Evolutionary conservation across 768 basidiomycete genomes (phyloP).

Genomic region (Suillus luteus): DNA sequence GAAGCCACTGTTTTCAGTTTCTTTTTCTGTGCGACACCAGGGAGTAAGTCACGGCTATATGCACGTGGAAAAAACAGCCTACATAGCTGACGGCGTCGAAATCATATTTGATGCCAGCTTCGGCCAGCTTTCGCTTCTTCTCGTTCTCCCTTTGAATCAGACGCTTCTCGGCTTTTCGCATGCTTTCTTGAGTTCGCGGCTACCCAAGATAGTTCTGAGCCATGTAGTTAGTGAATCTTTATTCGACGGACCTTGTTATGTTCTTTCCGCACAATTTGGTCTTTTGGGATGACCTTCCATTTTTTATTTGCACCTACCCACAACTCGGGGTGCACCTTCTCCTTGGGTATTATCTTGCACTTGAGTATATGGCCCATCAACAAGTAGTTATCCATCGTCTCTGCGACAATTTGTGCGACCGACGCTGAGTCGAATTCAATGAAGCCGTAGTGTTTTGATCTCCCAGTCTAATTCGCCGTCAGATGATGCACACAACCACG

Average conservation of each 20-base stretch:
- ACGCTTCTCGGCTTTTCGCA: constrained; percentile 62
- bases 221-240: neutral
- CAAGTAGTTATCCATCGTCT: constrained; percentile 99
- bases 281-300: constrained; percentile 76
- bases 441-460: constrained; percentile 96
- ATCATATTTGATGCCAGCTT: constrained; percentile 85
- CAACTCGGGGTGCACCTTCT: constrained; percentile 87
- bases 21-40: constrained; percentile 35
- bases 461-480: constrained; percentile 71
- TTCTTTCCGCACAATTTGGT: constrained; percentile 65
- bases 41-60: neutral
- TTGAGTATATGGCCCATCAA: constrained; percentile 91
- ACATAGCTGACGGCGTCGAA: constrained; percentile 84
- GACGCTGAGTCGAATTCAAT: constrained; percentile 89
- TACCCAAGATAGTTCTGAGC: constrained; percentile 26
- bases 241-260: constrained; percentile 79
- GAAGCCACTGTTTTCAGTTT: constrained; percentile 31
- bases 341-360: constrained; percentile 88
- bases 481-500: neutral
- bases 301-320: constrained; percentile 98
- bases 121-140: constrained; percentile 77
- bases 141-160: constrained; percentile 57
- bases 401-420: constrained; percentile 93
- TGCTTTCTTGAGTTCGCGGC: constrained; percentile 75
- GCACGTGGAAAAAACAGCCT: constrained; percentile 35